Base-by-base conservation (phyloP, 1,284 basidiomycete genomes). In the Cerrena zonata region DNA sequence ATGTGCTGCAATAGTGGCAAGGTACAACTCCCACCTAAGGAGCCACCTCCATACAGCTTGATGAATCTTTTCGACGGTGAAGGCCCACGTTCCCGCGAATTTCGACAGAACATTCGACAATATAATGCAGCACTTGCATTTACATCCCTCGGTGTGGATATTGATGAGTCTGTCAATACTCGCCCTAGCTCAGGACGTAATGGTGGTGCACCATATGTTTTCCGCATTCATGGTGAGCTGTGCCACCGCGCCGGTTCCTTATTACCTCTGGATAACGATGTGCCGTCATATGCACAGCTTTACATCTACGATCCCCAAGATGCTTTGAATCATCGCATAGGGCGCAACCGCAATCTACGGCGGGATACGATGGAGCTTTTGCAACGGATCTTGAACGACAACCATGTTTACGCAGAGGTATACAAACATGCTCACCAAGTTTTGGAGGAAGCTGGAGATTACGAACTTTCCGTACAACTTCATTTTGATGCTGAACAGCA, bases 61-160 rank as follows among this genome's bases (percentile, higher is more conserved):
- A 50, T 12, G 53, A 15, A 13, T 4, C 45, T 65, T 0, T 54
- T 61, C 21, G 26, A 49, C 34, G 55, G 52, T 2, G 39, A 43
- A 2, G 52, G 52, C 47, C 22, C 49, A 13, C 34, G 54, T 11
- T 51, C 60, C 5, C 5, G 39, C 4, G 52, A 61, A 18, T 68
- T 68, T 43, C 52, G 53, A 4, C 47, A 60, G 7, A 53, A 67
- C 41, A 66, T 68, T 38, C 62, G 61, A 1, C 54, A 56, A n/a
- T 68, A 68, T 50, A 68, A 68, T 49, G 38, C 50, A 12, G 65
- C 66, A 5, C 55, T 68, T 46, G 61, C 63, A 0, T 66, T 68
- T 43, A 64, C 64, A 1, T 68, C 66, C 12, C 42, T 66, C 12
- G 58, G 56, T 21, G 61, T 57, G 2, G 56, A 56, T 2, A n/a